Evolutionary conservation across 2,329 filamentous ascomycete genomes (phyloP), one percentile per base, ranked within the genome.

Genomic region (Pseudocercospora pini-densiflorae): DNA sequence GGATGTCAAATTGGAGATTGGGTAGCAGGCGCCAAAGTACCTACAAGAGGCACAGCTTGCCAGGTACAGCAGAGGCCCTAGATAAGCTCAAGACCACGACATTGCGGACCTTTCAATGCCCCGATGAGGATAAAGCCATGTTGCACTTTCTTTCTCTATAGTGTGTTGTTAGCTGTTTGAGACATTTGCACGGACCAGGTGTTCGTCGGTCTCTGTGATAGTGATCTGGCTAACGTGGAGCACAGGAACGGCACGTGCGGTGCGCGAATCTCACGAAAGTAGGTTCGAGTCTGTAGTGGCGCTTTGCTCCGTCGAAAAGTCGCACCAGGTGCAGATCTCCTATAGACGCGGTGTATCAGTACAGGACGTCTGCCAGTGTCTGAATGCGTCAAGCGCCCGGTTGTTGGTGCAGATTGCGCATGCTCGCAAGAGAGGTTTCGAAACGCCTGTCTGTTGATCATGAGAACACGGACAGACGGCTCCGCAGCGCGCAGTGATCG

Each of bases 141-240:
- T 57, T 43, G 51, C 33, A 58, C 55, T 58, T 24, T 40, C 55
- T 40, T 58, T 36, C 23, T 8, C n/a, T 19, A 16, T 24, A 23
- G 31, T 62, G 58, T 60, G 57, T 58, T 67, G 31, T 64, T 27
- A 58, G 21, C 58, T 62, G 61, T 58, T 62, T 61, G 59, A 68
- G 65, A 65, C 60, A 65, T 31, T 62, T 57, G 71, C 73, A 74
- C 71, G 64, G 72, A 70, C 70, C 73, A 75, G 64, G 63, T 27
- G 71, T 74, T 75, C 70, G 55, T 59, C 63, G 33, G 63, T 43
- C 40, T 49, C 33, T 54, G 43, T 61, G 64, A 45, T 47, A 57
- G 49, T 43, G 58, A 64, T 65, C 61, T 62, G 55, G 54, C 63
- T 61, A 68, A 67, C 63, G 69, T 72, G 68, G 68, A 63, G 72